Evolutionary conservation across 176 grass and related monocot genomes (phyloP), one percentile per base, ranked within the genome.

Genomic region (Pharus latifolius): DNA sequence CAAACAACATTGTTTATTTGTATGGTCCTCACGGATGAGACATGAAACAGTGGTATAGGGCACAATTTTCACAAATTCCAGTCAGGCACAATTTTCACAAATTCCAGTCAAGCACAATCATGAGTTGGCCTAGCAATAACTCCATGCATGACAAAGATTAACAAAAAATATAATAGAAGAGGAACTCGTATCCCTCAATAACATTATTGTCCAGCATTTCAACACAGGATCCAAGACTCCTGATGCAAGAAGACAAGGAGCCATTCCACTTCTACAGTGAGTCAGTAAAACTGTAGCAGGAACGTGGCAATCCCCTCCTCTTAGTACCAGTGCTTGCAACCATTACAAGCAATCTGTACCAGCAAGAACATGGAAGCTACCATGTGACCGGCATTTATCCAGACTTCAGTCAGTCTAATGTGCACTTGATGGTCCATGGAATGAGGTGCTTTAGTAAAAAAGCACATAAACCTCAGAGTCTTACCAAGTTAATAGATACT

Each of bases 1-100:
- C n/a, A n/a, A 35, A 62, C 51, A 68, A 41, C 41, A 18, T 16
- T 70, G 63, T 56, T 74, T 17, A 43, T 67, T 56, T 53, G 44
- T 44, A 67, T 47, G 17, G 17, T n/a, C 32, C 56, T 65, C 27
- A 43, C 28, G 29, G 15, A 72, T 29, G 25, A 57, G 9, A 44
- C 30, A 65, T 26, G 34, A 29, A 73, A 11, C 17, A 70, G 7
- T 34, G 33, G 4, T 20, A 64, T 42, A 56, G 11, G 50, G 63
- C 33, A 17, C 23, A 61, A 25, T 32, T 79, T 37, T 29, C n/a
- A 14, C 47, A 42, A 65, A 30, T 20, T 48, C 29, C 63, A 67
- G 8, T 17, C 17, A 32, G 18, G 4, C 4, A 38, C 35, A 38
- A 38, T 9, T 38, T 38, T 38, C 35, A 38, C 9, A 5, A 5